Percentiles rank a stretch among this genome's conserved stretches.
phyloP scores from a whole-genome alignment of 345 rosid species.

The Kandelia obovata region DNA sequence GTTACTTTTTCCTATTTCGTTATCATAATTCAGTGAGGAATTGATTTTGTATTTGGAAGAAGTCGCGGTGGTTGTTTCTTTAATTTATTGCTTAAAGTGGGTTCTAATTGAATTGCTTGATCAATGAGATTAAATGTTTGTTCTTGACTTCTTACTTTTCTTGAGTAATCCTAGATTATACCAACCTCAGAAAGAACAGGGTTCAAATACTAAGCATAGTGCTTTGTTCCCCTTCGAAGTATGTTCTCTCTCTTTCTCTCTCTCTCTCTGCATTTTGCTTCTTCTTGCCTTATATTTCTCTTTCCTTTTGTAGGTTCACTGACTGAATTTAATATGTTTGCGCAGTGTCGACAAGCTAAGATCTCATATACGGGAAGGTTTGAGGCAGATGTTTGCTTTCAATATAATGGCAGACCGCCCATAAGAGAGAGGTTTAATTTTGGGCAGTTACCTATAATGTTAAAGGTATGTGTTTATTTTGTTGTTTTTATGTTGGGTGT shows the following conservation, averaged over 20 bases:
- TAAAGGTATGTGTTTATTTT: slow-evolving; percentile 45
- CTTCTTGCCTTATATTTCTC: background rate
- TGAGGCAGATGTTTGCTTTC: slow-evolving; percentile 55
- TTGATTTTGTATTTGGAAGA: no score
- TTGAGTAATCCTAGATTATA: slow-evolving; percentile 53
- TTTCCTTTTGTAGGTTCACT: background rate
- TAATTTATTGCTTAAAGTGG: background rate
- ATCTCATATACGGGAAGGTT: slow-evolving; percentile 71
- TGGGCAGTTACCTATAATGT: slow-evolving; percentile 85
- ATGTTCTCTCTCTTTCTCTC: slow-evolving; percentile 2
- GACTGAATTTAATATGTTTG: slow-evolving; percentile 3
- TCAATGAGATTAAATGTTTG: background rate
- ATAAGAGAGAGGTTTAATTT: slow-evolving; percentile 62
- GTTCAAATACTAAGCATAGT: slow-evolving; percentile 35
- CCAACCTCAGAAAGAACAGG: slow-evolving; percentile 55
- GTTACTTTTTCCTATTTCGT: no score
- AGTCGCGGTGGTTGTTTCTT: background rate
- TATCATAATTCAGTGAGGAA: no score
- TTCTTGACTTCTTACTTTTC: slow-evolving; percentile 62
- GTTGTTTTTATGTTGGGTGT: background rate
- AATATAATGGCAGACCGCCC: slow-evolving; percentile 35
- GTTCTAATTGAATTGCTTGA: no score
- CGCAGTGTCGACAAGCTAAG: slow-evolving; percentile 88
- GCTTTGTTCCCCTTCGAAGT: slow-evolving; percentile 73
- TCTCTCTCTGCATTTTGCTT: no score